These are phyloP conservation scores for Candida sanyaensis DNA, from an alignment of 1,139 yeast genomes.

Conservation along the genomic window DNA sequence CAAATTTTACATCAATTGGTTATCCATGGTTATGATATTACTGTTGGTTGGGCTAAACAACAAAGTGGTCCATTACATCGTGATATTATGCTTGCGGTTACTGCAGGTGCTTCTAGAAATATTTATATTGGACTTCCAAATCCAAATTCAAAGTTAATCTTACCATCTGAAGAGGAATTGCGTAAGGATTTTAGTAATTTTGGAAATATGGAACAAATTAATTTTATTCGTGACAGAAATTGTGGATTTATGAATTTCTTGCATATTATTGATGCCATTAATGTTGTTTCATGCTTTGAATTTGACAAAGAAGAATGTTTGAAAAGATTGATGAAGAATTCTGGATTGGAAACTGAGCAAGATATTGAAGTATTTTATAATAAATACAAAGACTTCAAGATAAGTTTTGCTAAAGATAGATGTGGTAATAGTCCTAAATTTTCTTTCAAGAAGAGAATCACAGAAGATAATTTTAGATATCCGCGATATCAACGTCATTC, in stretches of 20 bases:
- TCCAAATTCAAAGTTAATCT: slow-evolving; percentile 19
- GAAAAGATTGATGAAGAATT: slow-evolving; percentile 7
- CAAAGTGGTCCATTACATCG: slow-evolving; percentile 43
- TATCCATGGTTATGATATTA: slow-evolving; percentile 46
- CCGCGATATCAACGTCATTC: slow-evolving; percentile 13
- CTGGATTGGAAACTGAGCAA: slow-evolving; percentile 20
- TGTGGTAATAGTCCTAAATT: slow-evolving; percentile 52
- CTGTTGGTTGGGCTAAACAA: slow-evolving; percentile 50
- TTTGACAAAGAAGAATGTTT: slow-evolving; percentile 17
- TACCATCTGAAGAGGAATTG: slow-evolving; percentile 45
- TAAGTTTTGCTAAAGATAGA: slow-evolving; percentile 49
- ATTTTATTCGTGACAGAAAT: slow-evolving; percentile 45
- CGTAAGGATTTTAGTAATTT: slow-evolving; percentile 39
- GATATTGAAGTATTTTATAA: slow-evolving; percentile 37
- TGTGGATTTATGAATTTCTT: slow-evolving; percentile 50
- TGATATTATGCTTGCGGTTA: slow-evolving; percentile 45
- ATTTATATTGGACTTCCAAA: slow-evolving; percentile 42
- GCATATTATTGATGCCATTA: slow-evolving; percentile 41
- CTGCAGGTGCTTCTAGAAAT: slow-evolving; percentile 52
- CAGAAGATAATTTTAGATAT: slow-evolving; percentile 8
- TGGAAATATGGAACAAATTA: slow-evolving; percentile 50
- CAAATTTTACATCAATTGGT: slow-evolving; percentile 48
- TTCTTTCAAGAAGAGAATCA: slow-evolving; percentile 35
- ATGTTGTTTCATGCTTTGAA: slow-evolving; percentile 36
- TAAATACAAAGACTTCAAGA: slow-evolving; percentile 40